Conservation (phyloP, 83 land plant genomes). For the Picea abies region DNA sequence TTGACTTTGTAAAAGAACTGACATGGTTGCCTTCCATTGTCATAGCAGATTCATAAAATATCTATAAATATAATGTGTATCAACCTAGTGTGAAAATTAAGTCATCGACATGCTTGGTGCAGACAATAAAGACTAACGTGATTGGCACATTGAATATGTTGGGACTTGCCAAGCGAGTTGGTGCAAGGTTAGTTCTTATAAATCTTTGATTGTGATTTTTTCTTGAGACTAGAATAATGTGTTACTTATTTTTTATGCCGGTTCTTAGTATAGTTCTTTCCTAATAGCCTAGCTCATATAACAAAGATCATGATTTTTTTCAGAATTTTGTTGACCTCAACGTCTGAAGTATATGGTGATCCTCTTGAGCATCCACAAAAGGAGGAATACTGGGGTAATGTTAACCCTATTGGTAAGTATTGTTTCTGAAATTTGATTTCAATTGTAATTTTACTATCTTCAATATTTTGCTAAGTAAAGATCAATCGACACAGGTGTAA, state of each 20-base stretch:
- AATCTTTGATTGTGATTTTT: neutral
- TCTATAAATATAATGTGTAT: too few species aligned
- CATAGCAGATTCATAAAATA: too few species aligned
- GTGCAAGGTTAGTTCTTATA: conserved; percentile 71
- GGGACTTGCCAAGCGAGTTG: conserved; percentile 98
- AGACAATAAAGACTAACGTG: conserved; percentile 98
- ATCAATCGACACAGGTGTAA: conserved; percentile 66
- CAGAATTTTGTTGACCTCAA: conserved; percentile 95
- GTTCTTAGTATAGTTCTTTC: neutral
- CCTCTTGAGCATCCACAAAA: conserved; percentile 97
- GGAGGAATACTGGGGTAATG: conserved; percentile 99
- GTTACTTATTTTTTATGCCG: conserved; percentile 3
- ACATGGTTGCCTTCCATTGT: too few species aligned
- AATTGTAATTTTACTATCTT: neutral
- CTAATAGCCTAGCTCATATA: neutral
- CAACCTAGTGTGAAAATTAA: too few species aligned
- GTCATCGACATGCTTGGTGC: conserved; percentile 15
- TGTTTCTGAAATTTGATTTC: neutral
- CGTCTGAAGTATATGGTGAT: conserved; percentile 99
- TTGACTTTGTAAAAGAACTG: too few species aligned
- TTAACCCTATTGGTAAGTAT: conserved; percentile 91
- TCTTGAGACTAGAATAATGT: neutral
- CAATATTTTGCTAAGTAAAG: neutral
- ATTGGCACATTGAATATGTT: conserved; percentile 99
- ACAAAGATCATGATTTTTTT: neutral